These are phyloP conservation scores for Blastomyces silverae DNA, from an alignment of 2,329 filamentous ascomycete species.

Conservation along the genomic window DNA sequence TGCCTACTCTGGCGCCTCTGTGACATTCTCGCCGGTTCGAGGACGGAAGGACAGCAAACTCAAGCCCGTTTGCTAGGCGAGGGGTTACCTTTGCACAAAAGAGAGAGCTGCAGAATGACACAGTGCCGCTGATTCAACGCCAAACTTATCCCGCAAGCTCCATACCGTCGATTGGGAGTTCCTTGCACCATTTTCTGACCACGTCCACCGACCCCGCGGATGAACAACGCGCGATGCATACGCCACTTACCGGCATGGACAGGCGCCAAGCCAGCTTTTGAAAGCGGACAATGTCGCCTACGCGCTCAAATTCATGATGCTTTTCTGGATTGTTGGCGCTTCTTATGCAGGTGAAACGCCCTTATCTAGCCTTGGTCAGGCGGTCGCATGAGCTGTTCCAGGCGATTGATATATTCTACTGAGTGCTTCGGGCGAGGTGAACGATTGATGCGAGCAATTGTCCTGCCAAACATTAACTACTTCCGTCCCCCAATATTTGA, in stretches of 20 bases:
- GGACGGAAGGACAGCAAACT: too few relatives aligned
- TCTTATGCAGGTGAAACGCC: not conserved
- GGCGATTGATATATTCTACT: not conserved
- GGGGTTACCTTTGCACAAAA: not conserved
- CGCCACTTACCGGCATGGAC: not conserved
- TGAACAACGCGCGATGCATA: not conserved
- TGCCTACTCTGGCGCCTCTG: not conserved
- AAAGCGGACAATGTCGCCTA: not conserved
- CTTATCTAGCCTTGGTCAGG: not conserved
- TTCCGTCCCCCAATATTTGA: not conserved
- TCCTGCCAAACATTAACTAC: not conserved
- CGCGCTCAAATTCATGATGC: not conserved
- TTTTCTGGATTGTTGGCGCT: not conserved
- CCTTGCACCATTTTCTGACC: too few relatives aligned
- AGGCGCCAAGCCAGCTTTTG: not conserved
- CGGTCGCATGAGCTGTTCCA: not conserved
- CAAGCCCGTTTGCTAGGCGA: not conserved
- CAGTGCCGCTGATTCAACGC: not conserved
- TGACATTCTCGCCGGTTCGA: too few relatives aligned
- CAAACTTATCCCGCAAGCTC: not conserved
- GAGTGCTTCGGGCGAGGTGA: not conserved
- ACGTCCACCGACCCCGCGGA: not conserved
- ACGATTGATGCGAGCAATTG: not conserved
- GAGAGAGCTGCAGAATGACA: not conserved
- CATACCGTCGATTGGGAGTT: not conserved